These are phyloP conservation scores for Amaranthus tricolor DNA, from an alignment of 179 eudicot genomes.

Conservation along the genomic window DNA sequence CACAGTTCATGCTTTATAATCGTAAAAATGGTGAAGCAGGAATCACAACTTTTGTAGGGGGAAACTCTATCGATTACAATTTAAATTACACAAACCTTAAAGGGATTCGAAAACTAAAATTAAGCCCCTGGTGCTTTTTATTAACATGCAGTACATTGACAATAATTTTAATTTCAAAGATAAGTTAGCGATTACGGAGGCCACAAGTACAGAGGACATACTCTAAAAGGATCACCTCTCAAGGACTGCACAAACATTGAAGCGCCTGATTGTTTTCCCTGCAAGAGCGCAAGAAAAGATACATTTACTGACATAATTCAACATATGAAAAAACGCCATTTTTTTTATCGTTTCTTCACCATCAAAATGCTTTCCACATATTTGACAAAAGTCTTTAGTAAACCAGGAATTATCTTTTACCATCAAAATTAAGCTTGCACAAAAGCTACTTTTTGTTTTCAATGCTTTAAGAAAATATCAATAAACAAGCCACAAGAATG, in stretches of 20 bases:
- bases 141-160: background rate
- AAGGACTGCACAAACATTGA: conserved; percentile 92
- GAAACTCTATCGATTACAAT: background rate
- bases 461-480: too few relatives aligned
- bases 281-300: conserved; percentile 21
- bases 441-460: too few relatives aligned
- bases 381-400: background rate
- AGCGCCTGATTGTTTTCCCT: conserved; percentile 70
- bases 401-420: background rate
- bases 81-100: background rate
- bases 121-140: background rate
- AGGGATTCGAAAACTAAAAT: background rate
- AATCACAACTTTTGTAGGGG: background rate
- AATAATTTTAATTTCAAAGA: background rate
- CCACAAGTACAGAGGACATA: conserved; percentile 32
- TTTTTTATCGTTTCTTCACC: background rate
- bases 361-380: background rate
- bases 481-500: too few relatives aligned
- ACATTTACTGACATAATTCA: background rate
- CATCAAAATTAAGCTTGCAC: too few relatives aligned
- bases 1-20: background rate
- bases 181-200: background rate
- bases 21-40: background rate
- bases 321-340: background rate
- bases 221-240: conserved; percentile 92